phyloP scores from a whole-genome alignment of 2,329 filamentous ascomycete genomes.

The Paracoccidioides lutzii region DNA sequence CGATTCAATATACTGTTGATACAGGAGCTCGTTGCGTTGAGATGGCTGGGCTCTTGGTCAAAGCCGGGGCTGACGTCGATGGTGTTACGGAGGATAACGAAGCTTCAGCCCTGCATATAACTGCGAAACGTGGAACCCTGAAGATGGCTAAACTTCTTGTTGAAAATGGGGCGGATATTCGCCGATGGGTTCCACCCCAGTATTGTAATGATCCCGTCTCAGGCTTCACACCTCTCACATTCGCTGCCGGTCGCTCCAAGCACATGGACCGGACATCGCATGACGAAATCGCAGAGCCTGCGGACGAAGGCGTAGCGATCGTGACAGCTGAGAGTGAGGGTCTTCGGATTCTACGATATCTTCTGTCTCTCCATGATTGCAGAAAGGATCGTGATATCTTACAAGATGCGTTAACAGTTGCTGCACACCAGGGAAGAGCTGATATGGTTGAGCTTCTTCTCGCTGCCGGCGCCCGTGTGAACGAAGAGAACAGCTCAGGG shows the following conservation, averaged over 20 bases:
- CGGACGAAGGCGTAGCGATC: not conserved
- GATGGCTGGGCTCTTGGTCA: not conserved
- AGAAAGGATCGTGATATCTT: not conserved
- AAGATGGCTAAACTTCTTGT: slow-evolving; percentile 13
- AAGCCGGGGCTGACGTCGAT: not conserved
- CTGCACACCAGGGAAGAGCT: not conserved
- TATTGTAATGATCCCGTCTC: not conserved
- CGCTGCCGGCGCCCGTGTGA: not conserved
- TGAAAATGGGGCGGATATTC: slow-evolving; percentile 10
- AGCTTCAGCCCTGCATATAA: not conserved
- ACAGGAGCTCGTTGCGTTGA: not conserved
- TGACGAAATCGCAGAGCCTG: not conserved
- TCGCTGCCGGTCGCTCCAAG: not conserved
- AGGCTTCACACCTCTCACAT: not conserved
- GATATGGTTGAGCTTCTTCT: slow-evolving; percentile 1
- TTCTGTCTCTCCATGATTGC: not conserved
- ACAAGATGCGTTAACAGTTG: not conserved
- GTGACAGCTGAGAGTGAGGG: not conserved
- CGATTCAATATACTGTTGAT: not conserved
- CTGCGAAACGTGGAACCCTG: slow-evolving; percentile 8
- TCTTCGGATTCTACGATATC: not conserved
- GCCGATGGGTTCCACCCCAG: not conserved
- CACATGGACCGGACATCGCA: not conserved
- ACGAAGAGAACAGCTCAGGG: not conserved
- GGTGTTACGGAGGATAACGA: not conserved